A percentile compares a stretch with the other conserved stretches of the same genome.
Conservation (phyloP, 331 rosid species). For the Ulmus americana region DNA sequence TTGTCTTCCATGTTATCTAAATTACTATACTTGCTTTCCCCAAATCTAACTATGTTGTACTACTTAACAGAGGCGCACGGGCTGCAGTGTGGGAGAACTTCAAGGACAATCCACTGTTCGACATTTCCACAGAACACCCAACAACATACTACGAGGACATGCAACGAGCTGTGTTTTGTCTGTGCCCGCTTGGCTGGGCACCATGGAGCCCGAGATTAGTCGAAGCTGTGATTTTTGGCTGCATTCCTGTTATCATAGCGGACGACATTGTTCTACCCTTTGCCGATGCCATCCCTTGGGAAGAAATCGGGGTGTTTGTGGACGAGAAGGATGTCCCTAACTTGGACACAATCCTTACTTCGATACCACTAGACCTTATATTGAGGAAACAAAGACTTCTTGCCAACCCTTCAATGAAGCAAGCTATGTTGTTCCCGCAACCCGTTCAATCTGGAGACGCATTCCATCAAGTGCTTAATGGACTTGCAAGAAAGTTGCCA, state of each 20-base stretch:
- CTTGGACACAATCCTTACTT: constrained; percentile 77
- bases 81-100: constrained; percentile 99
- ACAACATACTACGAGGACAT: constrained; percentile 92
- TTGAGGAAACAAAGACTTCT: constrained; percentile 84
- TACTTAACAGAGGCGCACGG: constrained; percentile 73
- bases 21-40: neutral
- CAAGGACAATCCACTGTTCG: constrained; percentile 87
- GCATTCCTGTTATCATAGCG: constrained; percentile 94
- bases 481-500: constrained; percentile 87
- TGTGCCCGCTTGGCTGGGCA: constrained; percentile 98
- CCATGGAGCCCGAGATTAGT: constrained; percentile 98
- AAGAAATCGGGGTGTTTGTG: constrained; percentile 79
- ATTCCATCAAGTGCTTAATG: constrained; percentile 87
- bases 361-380: constrained; percentile 71
- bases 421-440: constrained; percentile 89
- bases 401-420: constrained; percentile 97
- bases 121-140: constrained; percentile 88
- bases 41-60: constrained; percentile 10
- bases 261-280: constrained; percentile 91
- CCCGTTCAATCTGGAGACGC: constrained; percentile 88
- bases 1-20: neutral
- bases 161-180: constrained; percentile 92
- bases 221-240: constrained; percentile 88
- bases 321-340: constrained; percentile 76
- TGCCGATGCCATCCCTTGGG: constrained; percentile 98